Conservation (phyloP, 352 stramenopile genomes). For the Globisporangium cystogenes region DNA sequence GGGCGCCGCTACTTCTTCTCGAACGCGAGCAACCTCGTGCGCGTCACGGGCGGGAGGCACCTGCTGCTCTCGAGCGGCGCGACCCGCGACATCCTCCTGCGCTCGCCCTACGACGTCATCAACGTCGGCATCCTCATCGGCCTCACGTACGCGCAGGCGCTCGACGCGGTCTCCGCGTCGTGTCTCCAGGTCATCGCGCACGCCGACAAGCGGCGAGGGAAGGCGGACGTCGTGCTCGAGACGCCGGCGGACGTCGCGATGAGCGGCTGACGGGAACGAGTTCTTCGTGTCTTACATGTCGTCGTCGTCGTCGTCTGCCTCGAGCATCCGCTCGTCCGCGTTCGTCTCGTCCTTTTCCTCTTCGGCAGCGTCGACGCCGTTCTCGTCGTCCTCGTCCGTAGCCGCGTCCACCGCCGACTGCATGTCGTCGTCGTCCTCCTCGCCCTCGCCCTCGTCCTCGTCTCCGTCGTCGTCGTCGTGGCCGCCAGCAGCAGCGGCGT, state of each 20-base stretch:
- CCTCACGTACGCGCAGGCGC: conserved; percentile 62
- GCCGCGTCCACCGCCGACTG: conserved; percentile 24
- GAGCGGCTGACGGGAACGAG: conserved; percentile 18
- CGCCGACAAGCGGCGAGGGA: conserved; percentile 45
- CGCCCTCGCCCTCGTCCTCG: conserved; percentile 9
- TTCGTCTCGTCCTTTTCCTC: not conserved
- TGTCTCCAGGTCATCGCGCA: conserved; percentile 52
- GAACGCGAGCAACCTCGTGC: conserved; percentile 75
- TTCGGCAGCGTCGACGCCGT: conserved; percentile 3
- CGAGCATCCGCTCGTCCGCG: not conserved
- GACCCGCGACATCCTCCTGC: conserved; percentile 68
- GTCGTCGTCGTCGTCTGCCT: not conserved
- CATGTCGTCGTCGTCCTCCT: conserved; percentile 41
- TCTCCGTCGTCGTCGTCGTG: conserved; percentile 19
- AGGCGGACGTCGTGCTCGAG: conserved; percentile 37
- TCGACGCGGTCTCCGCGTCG: conserved; percentile 60
- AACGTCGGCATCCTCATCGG: conserved; percentile 73
- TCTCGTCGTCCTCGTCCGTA: conserved; percentile 8
- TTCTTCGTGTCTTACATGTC: not conserved
- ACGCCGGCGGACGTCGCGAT: conserved; percentile 33
- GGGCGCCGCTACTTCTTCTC: conserved; percentile 84
- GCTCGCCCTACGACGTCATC: conserved; percentile 76
- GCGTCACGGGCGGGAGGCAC: conserved; percentile 59
- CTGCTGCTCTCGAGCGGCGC: conserved; percentile 70
- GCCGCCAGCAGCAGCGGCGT: not conserved